These are phyloP conservation scores for Colletotrichum tofieldiae DNA, from an alignment of 2,329 filamentous ascomycete genomes.

Conservation along the genomic window DNA sequence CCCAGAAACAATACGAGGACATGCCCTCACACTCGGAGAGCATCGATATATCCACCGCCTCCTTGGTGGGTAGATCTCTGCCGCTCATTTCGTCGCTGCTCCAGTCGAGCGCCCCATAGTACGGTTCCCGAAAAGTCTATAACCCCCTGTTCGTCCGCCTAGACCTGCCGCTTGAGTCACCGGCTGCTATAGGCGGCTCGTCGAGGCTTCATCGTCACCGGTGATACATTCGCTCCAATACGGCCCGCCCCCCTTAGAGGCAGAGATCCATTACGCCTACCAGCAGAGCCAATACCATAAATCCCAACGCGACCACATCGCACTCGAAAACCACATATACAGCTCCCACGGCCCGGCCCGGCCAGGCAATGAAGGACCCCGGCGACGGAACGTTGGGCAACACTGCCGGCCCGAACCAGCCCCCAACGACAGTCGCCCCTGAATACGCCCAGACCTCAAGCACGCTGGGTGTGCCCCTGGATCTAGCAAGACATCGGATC, in stretches of 20 bases:
- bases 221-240: background rate
- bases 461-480: slow-evolving; percentile 10
- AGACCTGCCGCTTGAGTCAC: no score
- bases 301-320: background rate
- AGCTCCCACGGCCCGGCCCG: slow-evolving; percentile 6
- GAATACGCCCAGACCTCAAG: background rate
- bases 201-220: background rate
- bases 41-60: no score
- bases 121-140: no score
- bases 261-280: background rate
- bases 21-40: no score
- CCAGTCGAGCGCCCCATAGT: no score
- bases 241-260: background rate
- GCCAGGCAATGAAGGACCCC: background rate
- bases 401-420: slow-evolving; percentile 4
- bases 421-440: background rate
- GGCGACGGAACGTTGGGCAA: slow-evolving; percentile 4
- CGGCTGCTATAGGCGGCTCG: no score
- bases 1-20: no score
- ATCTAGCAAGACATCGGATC: slow-evolving; percentile 1
- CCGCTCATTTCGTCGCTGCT: no score
- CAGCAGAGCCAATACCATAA: background rate
- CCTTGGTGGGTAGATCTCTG: no score
- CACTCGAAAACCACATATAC: background rate
- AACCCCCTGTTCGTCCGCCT: no score